phyloP scores from a whole-genome alignment of 192 early-diverging fungal species.

The Coemansia furcata region DNA sequence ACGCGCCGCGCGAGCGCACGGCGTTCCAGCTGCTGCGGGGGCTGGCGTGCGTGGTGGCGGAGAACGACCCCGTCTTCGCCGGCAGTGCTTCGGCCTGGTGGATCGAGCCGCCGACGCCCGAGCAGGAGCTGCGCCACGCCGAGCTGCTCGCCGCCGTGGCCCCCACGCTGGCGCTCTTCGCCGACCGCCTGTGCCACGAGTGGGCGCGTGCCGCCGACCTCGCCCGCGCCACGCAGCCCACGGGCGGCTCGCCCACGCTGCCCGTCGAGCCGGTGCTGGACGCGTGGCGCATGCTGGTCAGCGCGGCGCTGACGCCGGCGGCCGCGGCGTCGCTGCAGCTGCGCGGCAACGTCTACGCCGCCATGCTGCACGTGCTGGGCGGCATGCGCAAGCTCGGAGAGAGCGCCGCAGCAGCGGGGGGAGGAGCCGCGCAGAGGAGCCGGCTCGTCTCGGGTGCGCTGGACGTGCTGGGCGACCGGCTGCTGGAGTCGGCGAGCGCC shows the following conservation, averaged over 20 bases:
- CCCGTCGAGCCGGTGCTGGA: slow-evolving; percentile 57
- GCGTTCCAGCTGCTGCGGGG: slow-evolving; percentile 64
- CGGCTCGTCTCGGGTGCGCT: slow-evolving; percentile 54
- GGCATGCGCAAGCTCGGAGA: slow-evolving; percentile 43
- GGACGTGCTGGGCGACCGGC: slow-evolving; percentile 57
- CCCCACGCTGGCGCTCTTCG: slow-evolving; percentile 35
- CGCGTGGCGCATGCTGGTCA: slow-evolving; percentile 57
- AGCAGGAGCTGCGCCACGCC: slow-evolving; percentile 34
- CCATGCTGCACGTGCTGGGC: slow-evolving; percentile 67
- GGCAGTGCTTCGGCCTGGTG: slow-evolving; percentile 14
- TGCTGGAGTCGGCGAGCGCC: slow-evolving; percentile 70
- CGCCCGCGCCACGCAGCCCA: slow-evolving; percentile 29
- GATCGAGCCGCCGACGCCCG: slow-evolving; percentile 24
- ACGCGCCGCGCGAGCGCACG: slow-evolving; percentile 54
- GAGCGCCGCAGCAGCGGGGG: slow-evolving; percentile 5
- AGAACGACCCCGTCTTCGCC: slow-evolving; percentile 25
- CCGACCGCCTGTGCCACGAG: slow-evolving; percentile 38
- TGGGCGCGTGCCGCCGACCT: slow-evolving; percentile 42
- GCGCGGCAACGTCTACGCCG: slow-evolving; percentile 80
- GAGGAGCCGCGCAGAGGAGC: neutral
- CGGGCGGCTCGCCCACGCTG: neutral
- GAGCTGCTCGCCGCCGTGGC: slow-evolving; percentile 41
- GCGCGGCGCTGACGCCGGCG: slow-evolving; percentile 59
- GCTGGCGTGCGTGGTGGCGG: slow-evolving; percentile 56
- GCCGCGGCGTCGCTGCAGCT: slow-evolving; percentile 54